These are phyloP conservation scores for Colletotrichum viniferum DNA, from an alignment of 2,329 filamentous ascomycete genomes.

Conservation along the genomic window DNA sequence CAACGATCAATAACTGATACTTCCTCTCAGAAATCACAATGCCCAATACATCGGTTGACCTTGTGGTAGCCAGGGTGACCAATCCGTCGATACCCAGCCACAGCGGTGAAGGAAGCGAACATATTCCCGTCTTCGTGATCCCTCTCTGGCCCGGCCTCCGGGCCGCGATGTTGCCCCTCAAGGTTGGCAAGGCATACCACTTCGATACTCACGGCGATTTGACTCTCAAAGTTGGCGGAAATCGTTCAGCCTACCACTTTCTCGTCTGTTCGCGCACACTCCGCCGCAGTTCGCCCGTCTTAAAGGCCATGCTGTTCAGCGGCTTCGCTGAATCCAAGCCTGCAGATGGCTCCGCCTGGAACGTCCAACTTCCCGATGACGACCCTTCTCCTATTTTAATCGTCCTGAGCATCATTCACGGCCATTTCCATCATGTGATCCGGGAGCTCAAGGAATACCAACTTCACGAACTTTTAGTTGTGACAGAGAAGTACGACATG, in stretches of 20 bases:
- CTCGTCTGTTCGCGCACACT: neutral
- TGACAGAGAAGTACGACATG: neutral
- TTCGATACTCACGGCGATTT: neutral
- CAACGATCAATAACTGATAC: fast-evolving
- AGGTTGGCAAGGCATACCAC: neutral
- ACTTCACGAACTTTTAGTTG: neutral
- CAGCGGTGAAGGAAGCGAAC: neutral
- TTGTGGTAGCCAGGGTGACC: no score
- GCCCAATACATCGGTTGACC: fast-evolving
- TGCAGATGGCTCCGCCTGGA: neutral
- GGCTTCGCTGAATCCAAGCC: neutral
- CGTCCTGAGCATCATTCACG: neutral
- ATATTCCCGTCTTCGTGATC: no score
- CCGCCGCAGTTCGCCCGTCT: neutral
- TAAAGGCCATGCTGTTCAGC: neutral
- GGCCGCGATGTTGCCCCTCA: neutral
- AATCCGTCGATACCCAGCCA: no score
- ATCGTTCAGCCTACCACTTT: neutral
- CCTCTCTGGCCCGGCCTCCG: neutral
- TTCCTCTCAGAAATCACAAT: neutral
- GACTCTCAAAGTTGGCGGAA: neutral
- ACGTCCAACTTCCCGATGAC: neutral
- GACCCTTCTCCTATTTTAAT: neutral
- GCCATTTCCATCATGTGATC: neutral
- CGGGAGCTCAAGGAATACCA: neutral